Percentiles rank a stretch among this genome's conserved stretches.
Conservation (phyloP, 805 yeast genomes). For the Barnettozyma californica region DNA sequence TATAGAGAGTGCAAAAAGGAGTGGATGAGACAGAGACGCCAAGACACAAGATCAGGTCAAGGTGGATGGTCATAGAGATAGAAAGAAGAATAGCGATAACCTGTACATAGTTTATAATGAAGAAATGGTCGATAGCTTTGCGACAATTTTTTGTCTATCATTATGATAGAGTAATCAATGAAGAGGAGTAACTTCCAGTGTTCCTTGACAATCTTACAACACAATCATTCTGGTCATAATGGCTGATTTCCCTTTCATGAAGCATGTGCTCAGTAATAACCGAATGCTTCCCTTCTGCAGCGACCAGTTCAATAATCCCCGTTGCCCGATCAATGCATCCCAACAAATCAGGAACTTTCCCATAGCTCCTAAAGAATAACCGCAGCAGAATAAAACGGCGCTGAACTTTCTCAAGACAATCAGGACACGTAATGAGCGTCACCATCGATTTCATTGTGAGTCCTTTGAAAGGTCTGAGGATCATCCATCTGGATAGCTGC, state of each 20-base stretch:
- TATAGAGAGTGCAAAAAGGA: conserved; percentile 86
- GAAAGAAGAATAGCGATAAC: neutral
- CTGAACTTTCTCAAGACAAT: conserved; percentile 16
- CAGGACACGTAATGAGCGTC: conserved; percentile 12
- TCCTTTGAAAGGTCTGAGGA: conserved; percentile 17
- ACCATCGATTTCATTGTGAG: conserved; percentile 4
- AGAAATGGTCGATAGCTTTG: neutral
- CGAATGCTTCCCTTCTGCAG: conserved; percentile 10
- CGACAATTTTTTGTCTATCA: neutral
- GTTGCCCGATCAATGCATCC: conserved; percentile 14
- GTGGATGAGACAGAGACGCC: conserved; percentile 47
- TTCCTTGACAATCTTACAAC: conserved; percentile 2
- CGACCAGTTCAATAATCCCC: conserved; percentile 14
- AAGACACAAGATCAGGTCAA: conserved; percentile 25
- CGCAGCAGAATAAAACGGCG: conserved; percentile 13
- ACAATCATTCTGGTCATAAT: conserved; percentile 5
- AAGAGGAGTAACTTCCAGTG: conserved; percentile 4
- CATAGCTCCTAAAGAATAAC: conserved; percentile 8
- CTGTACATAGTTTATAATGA: conserved; percentile 4
- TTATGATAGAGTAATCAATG: conserved; percentile 2
- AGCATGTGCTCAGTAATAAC: conserved; percentile 4
- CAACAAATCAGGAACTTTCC: conserved; percentile 12
- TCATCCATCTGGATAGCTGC: conserved; percentile 20
- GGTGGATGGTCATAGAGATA: conserved; percentile 20
- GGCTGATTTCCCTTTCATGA: conserved; percentile 8